These are phyloP conservation scores for Mycena amicta DNA, from an alignment of 768 basidiomycete species.

Conservation along the genomic window DNA sequence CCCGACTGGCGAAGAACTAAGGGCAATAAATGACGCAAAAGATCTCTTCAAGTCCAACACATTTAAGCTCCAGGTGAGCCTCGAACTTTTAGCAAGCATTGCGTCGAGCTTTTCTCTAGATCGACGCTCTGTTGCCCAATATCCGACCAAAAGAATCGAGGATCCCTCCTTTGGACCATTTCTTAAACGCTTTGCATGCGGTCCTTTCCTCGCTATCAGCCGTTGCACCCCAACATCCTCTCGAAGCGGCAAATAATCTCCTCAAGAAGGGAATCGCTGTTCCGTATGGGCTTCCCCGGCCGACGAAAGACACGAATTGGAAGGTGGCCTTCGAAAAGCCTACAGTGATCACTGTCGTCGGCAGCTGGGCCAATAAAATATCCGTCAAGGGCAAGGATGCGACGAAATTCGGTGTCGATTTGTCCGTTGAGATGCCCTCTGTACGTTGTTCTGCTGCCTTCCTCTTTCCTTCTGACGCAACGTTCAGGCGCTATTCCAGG, in stretches of 20 bases:
- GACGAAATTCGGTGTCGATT: constrained; percentile 68
- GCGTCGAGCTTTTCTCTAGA: constrained; percentile 49
- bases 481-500: constrained; percentile 80
- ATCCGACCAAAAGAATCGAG: constrained; percentile 65
- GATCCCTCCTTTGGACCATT: constrained; percentile 62
- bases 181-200: constrained; percentile 68
- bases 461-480: constrained; percentile 15
- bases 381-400: constrained; percentile 73
- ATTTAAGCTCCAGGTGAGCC: constrained; percentile 79
- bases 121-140: constrained; percentile 79
- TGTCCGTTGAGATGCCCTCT: constrained; percentile 86
- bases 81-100: constrained; percentile 6
- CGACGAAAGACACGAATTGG: constrained; percentile 84
- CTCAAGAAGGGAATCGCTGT: constrained; percentile 60
- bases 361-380: constrained; percentile 84
- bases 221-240: constrained; percentile 62
- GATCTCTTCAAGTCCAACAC: constrained; percentile 76
- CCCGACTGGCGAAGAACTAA: constrained; percentile 71
- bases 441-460: constrained; percentile 43
- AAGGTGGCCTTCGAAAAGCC: constrained; percentile 82
- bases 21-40: constrained; percentile 70
- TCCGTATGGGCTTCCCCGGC: constrained; percentile 70
- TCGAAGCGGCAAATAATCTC: constrained; percentile 60
- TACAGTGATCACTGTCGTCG: constrained; percentile 73
- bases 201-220: constrained; percentile 63